phyloP scores from a whole-genome alignment of 257 asterid species.

The Knoxia roxburghii region DNA sequence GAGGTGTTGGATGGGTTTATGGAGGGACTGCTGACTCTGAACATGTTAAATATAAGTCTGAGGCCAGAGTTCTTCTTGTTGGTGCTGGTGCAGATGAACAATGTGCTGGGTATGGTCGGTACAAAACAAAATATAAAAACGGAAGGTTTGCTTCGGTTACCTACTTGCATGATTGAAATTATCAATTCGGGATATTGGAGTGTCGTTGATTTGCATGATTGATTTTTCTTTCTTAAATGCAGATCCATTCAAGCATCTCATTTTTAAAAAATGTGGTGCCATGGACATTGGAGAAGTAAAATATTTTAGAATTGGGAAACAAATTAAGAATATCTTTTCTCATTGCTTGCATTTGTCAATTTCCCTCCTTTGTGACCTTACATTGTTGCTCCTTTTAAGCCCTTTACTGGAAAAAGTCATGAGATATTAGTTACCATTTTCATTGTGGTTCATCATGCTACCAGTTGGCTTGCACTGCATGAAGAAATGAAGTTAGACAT shows the following conservation, averaged over 20 bases:
- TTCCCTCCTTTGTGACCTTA: not conserved
- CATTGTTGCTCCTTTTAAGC: not conserved
- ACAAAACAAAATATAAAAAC: constrained; percentile 74
- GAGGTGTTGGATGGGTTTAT: constrained; percentile 78
- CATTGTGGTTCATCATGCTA: constrained; percentile 3
- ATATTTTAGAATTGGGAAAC: not conserved
- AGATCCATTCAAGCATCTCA: not conserved
- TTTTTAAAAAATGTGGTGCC: not conserved
- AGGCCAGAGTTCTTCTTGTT: constrained; percentile 72
- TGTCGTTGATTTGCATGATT: not conserved
- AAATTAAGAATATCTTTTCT: not conserved
- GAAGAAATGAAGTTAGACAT: constrained; percentile 93
- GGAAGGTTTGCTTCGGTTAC: constrained; percentile 43
- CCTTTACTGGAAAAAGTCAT: not conserved
- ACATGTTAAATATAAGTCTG: constrained; percentile 55
- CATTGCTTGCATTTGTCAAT: not conserved
- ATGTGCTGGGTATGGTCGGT: constrained; percentile 99
- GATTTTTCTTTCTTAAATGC: not conserved
- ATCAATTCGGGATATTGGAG: not conserved
- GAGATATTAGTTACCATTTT: constrained; percentile 2
- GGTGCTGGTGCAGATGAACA: constrained; percentile 99
- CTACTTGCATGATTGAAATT: not conserved
- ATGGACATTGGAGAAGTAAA: not conserved
- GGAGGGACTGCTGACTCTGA: constrained; percentile 25
- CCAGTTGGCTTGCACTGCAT: constrained; percentile 81